Base-by-base conservation (phyloP, 805 yeast species). In the Metschnikowia koreensis region DNA sequence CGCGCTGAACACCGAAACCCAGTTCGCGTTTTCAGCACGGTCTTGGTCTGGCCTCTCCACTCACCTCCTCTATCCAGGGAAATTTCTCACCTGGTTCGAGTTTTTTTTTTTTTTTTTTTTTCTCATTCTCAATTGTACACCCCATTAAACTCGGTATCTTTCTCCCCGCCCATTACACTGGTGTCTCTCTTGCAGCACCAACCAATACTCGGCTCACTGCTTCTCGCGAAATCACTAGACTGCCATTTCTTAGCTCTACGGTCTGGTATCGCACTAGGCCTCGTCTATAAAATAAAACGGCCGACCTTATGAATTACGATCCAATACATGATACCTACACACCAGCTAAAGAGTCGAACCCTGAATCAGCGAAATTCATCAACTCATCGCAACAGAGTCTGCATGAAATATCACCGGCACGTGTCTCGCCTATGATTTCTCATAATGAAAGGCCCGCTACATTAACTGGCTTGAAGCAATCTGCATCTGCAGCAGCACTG, bases 281-380 rank as follows among this genome's bases (percentile, higher is more conserved):
- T 26, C 12, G 15, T 39, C 11, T 40, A 17, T 37, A 22, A 17
- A 27, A 27, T 38, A n/a, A 28, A 27, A 15, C 7, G n/a, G n/a
- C 12, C 36, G 22, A 28, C 37, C 28, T 34, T 33, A 73, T 73
- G 78, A 73, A 67, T 57, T 73, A 73, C 70, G 76, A 73, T 54
- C 78, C 78, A 12, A 70, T 73, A 28, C 76, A 73, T 56, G 78
- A 73, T 53, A 73, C 69, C 4, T 67, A 60, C 51, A 55, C 59
- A 15, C 48, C 44, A 17, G 22, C 57, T 16, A 37, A 51, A 11
- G 49, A 38, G 9, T 11, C 47, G 8, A 44, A n/a, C 16, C 31
- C 42, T 22, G 29, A 16, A 26, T 11, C 46, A n/a, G 41, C 16
- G 12, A 10, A n/a, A n/a, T 12, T 6, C 31, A 4, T 39, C 17